These are phyloP conservation scores for Colletotrichum simmondsii DNA, from an alignment of 2,329 filamentous ascomycete species.

Conservation along the genomic window DNA sequence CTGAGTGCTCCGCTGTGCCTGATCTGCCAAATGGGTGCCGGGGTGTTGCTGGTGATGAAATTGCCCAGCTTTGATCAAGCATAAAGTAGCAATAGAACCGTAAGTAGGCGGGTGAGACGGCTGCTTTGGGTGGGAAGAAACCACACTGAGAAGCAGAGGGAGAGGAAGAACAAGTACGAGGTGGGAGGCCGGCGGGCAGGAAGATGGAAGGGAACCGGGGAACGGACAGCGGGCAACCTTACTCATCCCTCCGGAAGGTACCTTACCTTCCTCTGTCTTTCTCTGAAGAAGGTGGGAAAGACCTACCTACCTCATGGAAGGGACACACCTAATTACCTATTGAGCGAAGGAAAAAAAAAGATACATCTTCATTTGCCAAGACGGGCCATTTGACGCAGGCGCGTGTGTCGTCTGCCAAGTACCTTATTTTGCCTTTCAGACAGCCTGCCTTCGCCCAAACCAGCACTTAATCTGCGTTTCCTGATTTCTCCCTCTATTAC, in stretches of 20 bases:
- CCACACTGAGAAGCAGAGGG: not conserved
- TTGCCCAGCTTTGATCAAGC: constrained; percentile 23
- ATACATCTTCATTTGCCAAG: constrained; percentile 16
- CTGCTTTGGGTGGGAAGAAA: constrained; percentile 10
- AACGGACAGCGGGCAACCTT: not conserved
- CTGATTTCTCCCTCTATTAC: not conserved
- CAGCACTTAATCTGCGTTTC: constrained; percentile 13
- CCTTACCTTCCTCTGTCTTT: not conserved
- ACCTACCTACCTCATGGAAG: not conserved
- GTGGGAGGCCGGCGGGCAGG: not conserved
- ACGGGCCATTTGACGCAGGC: not conserved
- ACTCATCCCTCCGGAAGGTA: not conserved
- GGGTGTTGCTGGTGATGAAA: constrained; percentile 29
- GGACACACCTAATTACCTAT: not conserved
- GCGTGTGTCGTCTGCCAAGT: constrained; percentile 11
- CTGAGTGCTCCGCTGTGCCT: constrained; percentile 15
- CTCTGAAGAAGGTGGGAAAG: too few relatives aligned
- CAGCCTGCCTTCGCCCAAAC: constrained; percentile 9
- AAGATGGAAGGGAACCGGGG: too few relatives aligned
- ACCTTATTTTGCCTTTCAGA: not conserved
- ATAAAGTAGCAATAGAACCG: constrained; percentile 1
- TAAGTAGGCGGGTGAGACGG: constrained; percentile 1
- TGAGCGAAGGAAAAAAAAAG: not conserved
- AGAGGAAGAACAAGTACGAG: not conserved
- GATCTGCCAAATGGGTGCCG: constrained; percentile 25